Evolutionary conservation across 1,284 basidiomycete genomes (phyloP).

Genomic region (Cutaneotrichosporon sp.): DNA sequence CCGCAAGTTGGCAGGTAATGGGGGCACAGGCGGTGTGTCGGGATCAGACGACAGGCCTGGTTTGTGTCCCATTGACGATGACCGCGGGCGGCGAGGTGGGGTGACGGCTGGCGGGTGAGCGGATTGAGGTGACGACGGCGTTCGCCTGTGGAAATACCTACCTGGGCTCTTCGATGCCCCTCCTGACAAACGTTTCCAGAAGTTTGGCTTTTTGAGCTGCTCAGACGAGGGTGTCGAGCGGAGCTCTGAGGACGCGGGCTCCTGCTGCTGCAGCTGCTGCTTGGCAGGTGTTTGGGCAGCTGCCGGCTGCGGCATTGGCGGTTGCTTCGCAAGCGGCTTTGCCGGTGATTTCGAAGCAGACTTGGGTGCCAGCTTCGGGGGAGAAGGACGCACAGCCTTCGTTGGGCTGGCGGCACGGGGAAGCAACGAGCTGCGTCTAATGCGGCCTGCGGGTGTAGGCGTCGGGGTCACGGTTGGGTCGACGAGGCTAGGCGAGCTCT

Average conservation of each 20-base stretch:
- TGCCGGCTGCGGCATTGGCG: too few species aligned
- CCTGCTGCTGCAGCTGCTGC: neutral
- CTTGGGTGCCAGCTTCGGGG: neutral
- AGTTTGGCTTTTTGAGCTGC: constrained; percentile 8
- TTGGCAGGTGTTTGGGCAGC: too few species aligned
- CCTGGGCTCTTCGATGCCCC: neutral
- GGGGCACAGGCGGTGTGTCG: constrained; percentile 29
- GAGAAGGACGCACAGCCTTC: neutral
- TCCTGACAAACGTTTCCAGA: constrained; percentile 9
- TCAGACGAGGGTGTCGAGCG: constrained; percentile 3
- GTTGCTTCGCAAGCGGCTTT: neutral
- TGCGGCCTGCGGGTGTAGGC: neutral
- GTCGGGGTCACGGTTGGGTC: neutral
- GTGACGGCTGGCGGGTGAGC: neutral
- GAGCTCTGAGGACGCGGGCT: neutral
- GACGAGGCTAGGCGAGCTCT: constrained; percentile 12
- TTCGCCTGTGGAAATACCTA: neutral
- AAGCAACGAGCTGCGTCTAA: neutral
- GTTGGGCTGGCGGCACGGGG: constrained; percentile 3
- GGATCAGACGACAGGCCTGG: neutral
- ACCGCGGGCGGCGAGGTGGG: constrained; percentile 19
- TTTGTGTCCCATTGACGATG: constrained; percentile 22
- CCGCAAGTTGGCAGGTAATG: constrained; percentile 31
- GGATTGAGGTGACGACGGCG: neutral
- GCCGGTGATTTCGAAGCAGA: neutral